Conservation (phyloP, 208 protist genomes). For the Acanthamoeba triangularis region DNA sequence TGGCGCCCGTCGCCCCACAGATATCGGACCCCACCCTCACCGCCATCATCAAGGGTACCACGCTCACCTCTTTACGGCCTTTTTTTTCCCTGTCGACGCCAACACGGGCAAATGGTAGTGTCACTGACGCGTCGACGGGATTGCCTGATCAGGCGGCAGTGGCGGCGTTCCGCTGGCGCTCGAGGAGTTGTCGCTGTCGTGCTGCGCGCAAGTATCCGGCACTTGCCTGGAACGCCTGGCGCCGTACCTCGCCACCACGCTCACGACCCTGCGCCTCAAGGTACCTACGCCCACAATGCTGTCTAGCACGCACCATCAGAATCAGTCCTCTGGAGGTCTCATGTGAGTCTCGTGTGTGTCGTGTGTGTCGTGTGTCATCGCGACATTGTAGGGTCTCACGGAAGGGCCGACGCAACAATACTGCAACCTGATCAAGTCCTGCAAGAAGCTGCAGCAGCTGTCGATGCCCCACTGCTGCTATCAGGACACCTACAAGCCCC, state of each 20-base stretch:
- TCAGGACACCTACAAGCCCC: slow-evolving; percentile 51
- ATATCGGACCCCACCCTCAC: slow-evolving; percentile 33
- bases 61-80: too few species aligned
- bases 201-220: slow-evolving; percentile 17
- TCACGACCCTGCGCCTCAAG: slow-evolving; percentile 58
- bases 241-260: slow-evolving; percentile 3
- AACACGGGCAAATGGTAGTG: too few species aligned
- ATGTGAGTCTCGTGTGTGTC: too few species aligned
- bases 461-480: slow-evolving; percentile 72
- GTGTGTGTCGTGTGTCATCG: background rate
- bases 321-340: too few species aligned
- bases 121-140: too few species aligned
- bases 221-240: slow-evolving; percentile 20
- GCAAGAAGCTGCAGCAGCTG: slow-evolving; percentile 48
- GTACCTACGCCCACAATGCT: background rate
- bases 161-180: background rate
- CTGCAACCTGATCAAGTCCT: slow-evolving; percentile 32
- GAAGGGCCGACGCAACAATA: slow-evolving; percentile 26
- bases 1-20: background rate
- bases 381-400: slow-evolving; percentile 32
- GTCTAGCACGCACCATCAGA: too few species aligned
- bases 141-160: slow-evolving; percentile 41
- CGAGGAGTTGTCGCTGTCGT: slow-evolving; percentile 40
- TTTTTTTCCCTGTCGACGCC: too few species aligned
- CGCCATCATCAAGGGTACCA: background rate